phyloP scores from a whole-genome alignment of 805 yeast species.

The Pichia membranifaciens region DNA sequence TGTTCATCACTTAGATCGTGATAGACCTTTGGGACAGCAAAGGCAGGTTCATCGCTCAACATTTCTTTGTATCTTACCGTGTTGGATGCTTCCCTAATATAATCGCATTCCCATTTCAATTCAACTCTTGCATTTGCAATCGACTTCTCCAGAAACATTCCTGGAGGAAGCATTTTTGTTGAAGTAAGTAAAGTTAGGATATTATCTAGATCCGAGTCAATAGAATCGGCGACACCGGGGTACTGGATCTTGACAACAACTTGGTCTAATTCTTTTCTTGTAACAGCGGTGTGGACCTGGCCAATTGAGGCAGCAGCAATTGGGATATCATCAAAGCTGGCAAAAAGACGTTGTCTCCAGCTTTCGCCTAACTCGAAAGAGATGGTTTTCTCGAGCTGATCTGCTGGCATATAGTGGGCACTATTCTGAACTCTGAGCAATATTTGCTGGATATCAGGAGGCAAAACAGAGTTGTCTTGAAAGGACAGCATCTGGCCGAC shows the following conservation, averaged over 20 bases:
- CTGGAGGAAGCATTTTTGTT: slow-evolving; percentile 80
- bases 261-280: slow-evolving; percentile 51
- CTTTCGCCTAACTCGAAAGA: slow-evolving; percentile 63
- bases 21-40: slow-evolving; percentile 76
- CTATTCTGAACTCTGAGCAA: slow-evolving; percentile 82
- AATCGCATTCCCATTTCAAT: slow-evolving; percentile 97
- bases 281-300: slow-evolving; percentile 84
- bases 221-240: slow-evolving; percentile 92
- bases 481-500: slow-evolving; percentile 96
- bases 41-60: slow-evolving; percentile 54
- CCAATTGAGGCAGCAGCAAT: slow-evolving; percentile 98
- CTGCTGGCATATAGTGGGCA: slow-evolving; percentile 95
- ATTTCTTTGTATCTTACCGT: slow-evolving; percentile 62
- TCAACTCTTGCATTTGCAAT: slow-evolving; percentile 90
- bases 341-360: slow-evolving; percentile 68
- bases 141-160: slow-evolving; percentile 85
- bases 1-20: slow-evolving; percentile 73
- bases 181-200: slow-evolving; percentile 78
- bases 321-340: slow-evolving; percentile 78
- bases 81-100: slow-evolving; percentile 78
- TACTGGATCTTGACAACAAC: slow-evolving; percentile 96
- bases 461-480: slow-evolving; percentile 82
- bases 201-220: slow-evolving; percentile 90
- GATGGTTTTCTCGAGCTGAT: slow-evolving; percentile 77
- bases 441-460: slow-evolving; percentile 76